These are phyloP conservation scores for Thamnidium elegans DNA, from an alignment of 192 early-diverging fungal species.

Conservation along the genomic window DNA sequence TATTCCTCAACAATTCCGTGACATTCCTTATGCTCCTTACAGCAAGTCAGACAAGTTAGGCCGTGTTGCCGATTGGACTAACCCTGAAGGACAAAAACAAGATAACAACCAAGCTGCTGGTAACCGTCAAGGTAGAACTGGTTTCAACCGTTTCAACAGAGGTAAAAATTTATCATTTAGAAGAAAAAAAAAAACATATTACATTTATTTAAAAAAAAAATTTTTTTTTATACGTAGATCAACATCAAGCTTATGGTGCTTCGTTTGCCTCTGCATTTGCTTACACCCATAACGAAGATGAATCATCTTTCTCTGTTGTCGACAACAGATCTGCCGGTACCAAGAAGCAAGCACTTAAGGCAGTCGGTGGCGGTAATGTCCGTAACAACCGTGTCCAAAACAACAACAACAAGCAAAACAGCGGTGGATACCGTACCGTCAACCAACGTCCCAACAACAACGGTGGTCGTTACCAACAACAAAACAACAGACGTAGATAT, in stretches of 20 bases:
- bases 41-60: slow-evolving; percentile 94
- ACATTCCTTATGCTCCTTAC: slow-evolving; percentile 94
- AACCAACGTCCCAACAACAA: slow-evolving; percentile 36
- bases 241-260: slow-evolving; percentile 82
- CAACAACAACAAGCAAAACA: slow-evolving; percentile 39
- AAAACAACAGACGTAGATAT: slow-evolving; percentile 38
- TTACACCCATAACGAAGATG: slow-evolving; percentile 88
- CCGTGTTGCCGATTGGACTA: slow-evolving; percentile 92
- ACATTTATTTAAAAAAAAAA: background rate
- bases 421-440: slow-evolving; percentile 38
- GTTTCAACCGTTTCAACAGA: slow-evolving; percentile 40
- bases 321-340: slow-evolving; percentile 66
- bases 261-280: slow-evolving; percentile 80
- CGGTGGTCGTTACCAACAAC: slow-evolving; percentile 19
- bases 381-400: slow-evolving; percentile 43
- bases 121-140: slow-evolving; percentile 39
- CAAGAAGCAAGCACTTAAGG: slow-evolving; percentile 61
- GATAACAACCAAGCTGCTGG: slow-evolving; percentile 58
- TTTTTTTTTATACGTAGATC: slow-evolving; percentile 32
- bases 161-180: slow-evolving; percentile 18
- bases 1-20: slow-evolving; percentile 61
- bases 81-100: slow-evolving; percentile 52
- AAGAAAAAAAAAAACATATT: too few species aligned
- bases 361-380: slow-evolving; percentile 43
- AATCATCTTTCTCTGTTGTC: slow-evolving; percentile 93